These are phyloP conservation scores for Talaromyces verruculosus DNA, from an alignment of 2,329 filamentous ascomycete species.

Conservation along the genomic window DNA sequence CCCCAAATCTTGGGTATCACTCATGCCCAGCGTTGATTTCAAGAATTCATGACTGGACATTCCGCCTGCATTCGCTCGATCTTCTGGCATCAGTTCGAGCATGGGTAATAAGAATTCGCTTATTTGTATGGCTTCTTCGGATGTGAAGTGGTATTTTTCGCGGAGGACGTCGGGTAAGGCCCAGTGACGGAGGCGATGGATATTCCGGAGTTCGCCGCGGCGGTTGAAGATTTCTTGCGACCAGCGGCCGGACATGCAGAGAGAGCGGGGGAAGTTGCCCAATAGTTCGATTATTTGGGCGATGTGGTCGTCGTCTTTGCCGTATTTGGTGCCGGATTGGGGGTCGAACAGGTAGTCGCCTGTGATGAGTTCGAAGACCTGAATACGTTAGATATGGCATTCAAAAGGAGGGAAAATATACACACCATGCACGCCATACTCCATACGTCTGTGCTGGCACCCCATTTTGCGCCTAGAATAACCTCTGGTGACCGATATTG, in stretches of 20 bases:
- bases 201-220: slow-evolving; percentile 94
- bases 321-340: slow-evolving; percentile 97
- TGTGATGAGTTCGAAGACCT: slow-evolving; percentile 88
- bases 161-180: slow-evolving; percentile 86
- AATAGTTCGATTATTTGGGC: slow-evolving; percentile 98
- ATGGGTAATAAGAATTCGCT: slow-evolving; percentile 84
- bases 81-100: slow-evolving; percentile 84
- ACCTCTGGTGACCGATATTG: slow-evolving; percentile 98
- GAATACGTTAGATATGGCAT: neutral
- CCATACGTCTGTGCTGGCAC: slow-evolving; percentile 98
- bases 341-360: slow-evolving; percentile 98
- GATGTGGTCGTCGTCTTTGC: slow-evolving; percentile 98
- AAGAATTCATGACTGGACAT: slow-evolving; percentile 87
- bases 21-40: slow-evolving; percentile 85
- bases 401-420: neutral
- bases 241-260: slow-evolving; percentile 94
- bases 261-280: slow-evolving; percentile 85
- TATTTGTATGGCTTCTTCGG: slow-evolving; percentile 76
- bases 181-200: slow-evolving; percentile 95
- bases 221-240: slow-evolving; percentile 98
- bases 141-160: slow-evolving; percentile 94
- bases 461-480: slow-evolving; percentile 95
- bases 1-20: slow-evolving; percentile 66
- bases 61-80: slow-evolving; percentile 89
- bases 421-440: slow-evolving; percentile 98